Evolutionary conservation across 202 grass and related monocot genomes (phyloP), one percentile per base, ranked within the genome.

Genomic region (Tripidium arundinaceum): DNA sequence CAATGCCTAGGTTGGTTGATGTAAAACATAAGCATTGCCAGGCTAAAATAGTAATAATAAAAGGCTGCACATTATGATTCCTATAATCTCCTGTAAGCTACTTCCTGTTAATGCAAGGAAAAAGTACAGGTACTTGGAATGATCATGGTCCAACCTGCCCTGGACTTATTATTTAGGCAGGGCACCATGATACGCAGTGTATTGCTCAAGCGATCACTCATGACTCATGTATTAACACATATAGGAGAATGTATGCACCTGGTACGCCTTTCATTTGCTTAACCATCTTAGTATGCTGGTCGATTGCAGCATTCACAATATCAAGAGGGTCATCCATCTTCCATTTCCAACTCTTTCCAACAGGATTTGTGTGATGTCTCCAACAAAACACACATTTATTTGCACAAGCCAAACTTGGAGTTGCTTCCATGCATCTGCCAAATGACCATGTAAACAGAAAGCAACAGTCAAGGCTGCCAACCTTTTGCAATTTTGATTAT

Each of bases 331-430:
- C 77, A 50, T 98, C 92, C 92, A 98, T 98, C 74, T 98, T 94
- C 92, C 96, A 98, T 65, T 81, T 88, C 96, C 96, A 98, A 76
- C 86, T 98, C 88, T 95, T 98, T 46, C 88, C 96, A 78, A 98
- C 95, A 80, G 92, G 95, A 89, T 98, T 98, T 72, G 95, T 91
- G 72, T 98, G 95, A 89, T 98, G 95, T 46, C 95, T 94, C 95
- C 95, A 98, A 77, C 95, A 98, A 73, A 98, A 98, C 36, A 98
- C 95, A 91, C 95, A 98, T 82, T 98, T 98, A 87, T 98, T 98
- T 82, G 95, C 95, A 93, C 95, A 98, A 62, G 95, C 95, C 74
- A 98, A 85, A 93, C 95, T 98, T 83, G 95, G 95, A 41, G 95
- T 98, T 74, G 95, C 88, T 69, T 98, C 95, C 95, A 94, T 98